These are phyloP conservation scores for Fonsecaea nubica DNA, from an alignment of 2,329 filamentous ascomycete species.

Conservation along the genomic window DNA sequence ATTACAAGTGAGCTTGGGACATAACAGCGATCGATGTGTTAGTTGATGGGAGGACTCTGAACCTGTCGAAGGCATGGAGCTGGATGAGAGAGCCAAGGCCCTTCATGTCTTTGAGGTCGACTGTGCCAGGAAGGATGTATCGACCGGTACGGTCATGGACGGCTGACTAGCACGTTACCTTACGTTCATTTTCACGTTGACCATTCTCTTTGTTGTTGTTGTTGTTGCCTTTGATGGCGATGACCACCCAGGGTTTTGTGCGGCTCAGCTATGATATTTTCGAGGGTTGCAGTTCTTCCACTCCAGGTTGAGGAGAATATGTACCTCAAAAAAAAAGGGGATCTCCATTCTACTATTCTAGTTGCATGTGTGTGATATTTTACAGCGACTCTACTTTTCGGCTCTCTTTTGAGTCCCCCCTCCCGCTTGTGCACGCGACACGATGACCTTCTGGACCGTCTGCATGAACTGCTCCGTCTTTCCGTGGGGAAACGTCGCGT, in stretches of 20 bases:
- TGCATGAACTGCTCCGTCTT: slow-evolving; percentile 36
- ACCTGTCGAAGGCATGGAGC: background rate
- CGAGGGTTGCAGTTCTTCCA: background rate
- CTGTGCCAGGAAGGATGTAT: background rate
- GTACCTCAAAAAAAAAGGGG: no score
- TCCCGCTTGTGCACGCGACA: slow-evolving; percentile 7
- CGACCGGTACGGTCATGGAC: background rate
- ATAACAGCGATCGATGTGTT: background rate
- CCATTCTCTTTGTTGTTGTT: background rate
- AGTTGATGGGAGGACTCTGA: background rate
- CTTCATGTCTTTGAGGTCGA: background rate
- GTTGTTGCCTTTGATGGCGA: background rate
- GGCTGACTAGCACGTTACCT: background rate
- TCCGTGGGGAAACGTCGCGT: slow-evolving; percentile 33
- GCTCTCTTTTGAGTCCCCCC: slow-evolving; percentile 23
- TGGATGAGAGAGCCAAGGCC: background rate
- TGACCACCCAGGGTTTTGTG: background rate
- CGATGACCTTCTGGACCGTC: slow-evolving; percentile 30
- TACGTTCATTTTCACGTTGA: background rate
- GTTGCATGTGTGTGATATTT: background rate
- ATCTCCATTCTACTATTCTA: no score
- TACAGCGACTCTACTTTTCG: background rate
- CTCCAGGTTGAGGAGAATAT: no score
- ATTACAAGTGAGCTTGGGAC: background rate
- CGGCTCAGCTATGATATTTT: background rate